A percentile compares a stretch with the other conserved stretches of the same genome.
phyloP scores from a whole-genome alignment of 2,329 filamentous ascomycete genomes.

The Tothia fuscella region DNA sequence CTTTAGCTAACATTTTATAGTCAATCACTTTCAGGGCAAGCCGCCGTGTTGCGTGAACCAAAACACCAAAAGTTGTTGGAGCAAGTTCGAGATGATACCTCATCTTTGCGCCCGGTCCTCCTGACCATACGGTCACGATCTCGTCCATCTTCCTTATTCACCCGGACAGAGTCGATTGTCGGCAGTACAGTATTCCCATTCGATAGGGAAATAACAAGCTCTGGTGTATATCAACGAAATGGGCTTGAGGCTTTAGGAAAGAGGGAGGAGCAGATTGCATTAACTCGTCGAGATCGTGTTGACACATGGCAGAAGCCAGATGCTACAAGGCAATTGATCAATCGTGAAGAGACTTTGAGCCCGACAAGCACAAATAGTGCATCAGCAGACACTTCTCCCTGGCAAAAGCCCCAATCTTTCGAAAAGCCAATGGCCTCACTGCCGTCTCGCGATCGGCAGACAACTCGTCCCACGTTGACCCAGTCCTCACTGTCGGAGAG shows the following conservation, averaged over 20 bases:
- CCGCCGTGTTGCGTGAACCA: slow-evolving; percentile 21
- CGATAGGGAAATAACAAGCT: slow-evolving; percentile 1
- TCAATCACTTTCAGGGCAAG: slow-evolving; percentile 24
- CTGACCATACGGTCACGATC: slow-evolving; percentile 15
- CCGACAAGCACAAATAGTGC: too few relatives aligned
- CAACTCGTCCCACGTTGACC: too few relatives aligned
- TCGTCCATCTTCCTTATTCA: slow-evolving; percentile 19
- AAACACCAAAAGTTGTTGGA: slow-evolving; percentile 24
- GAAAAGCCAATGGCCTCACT: too few relatives aligned
- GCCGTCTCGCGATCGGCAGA: too few relatives aligned
- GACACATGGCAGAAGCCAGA: slow-evolving; percentile 2
- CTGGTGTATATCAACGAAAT: slow-evolving; percentile 1
- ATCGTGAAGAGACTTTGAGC: too few relatives aligned
- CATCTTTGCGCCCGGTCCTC: slow-evolving; percentile 21
- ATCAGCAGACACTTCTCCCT: too few relatives aligned
- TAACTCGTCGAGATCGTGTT: background rate
- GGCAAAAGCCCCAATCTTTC: too few relatives aligned
- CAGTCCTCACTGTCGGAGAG: too few relatives aligned
- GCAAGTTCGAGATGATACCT: slow-evolving; percentile 26
- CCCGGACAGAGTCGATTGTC: slow-evolving; percentile 18
- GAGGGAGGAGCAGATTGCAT: background rate
- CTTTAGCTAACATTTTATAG: slow-evolving; percentile 13
- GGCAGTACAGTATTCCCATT: slow-evolving; percentile 14
- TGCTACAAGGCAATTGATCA: too few relatives aligned
- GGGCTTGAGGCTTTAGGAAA: background rate